Evolutionary conservation across 257 asterid genomes (phyloP), one percentile per base, ranked within the genome.

Genomic region (Paraleonurus japonicus): DNA sequence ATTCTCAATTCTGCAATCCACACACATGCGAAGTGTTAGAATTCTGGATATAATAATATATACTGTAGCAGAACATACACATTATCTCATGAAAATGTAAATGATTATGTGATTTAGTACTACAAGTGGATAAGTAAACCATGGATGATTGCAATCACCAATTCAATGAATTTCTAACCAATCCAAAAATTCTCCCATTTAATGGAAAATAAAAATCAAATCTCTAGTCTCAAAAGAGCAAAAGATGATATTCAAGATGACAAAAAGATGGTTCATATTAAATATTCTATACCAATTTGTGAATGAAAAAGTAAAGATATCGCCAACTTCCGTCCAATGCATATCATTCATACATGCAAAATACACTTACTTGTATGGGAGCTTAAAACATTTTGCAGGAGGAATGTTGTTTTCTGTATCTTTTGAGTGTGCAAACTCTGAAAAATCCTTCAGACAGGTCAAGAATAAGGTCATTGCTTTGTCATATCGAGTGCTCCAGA

Each of bases 401-500:
- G 94, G 96, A 64, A 92, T 84, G 78, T 92, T 86, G 82, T 88
- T 95, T 80, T 89, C 97, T 74, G 87, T 85, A 80, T 95, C 99
- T 80, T 87, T 95, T 26, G 80, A 82, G 88, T 87, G 85, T 70
- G 99, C 98, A 76, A 92, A 95, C 77, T 95, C 98, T 0, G 99
- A 92, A 65, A 95, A 95, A 63, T 95, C 99, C 90, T 95, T 95
- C 5, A 95, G 86, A 88, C 97, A 95, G 74, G 88, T 84, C 74
- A 95, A 80, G 88, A 80, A 95, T 76, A 95, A 76, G 30, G 96
- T 85, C 99, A 95, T 92, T 68, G 99, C 99, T 82, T 95, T 95
- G 83, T 92, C 99, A 71, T 92, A 95, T 53, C 97, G 99, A 45
- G 98, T 89, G 87, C 99, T 95, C 99, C 99, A 92, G 86, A 95